Percentiles rank a stretch among this genome's conserved stretches.
phyloP scores from a whole-genome alignment of 768 basidiomycete genomes.

The Podaxis rugospora region DNA sequence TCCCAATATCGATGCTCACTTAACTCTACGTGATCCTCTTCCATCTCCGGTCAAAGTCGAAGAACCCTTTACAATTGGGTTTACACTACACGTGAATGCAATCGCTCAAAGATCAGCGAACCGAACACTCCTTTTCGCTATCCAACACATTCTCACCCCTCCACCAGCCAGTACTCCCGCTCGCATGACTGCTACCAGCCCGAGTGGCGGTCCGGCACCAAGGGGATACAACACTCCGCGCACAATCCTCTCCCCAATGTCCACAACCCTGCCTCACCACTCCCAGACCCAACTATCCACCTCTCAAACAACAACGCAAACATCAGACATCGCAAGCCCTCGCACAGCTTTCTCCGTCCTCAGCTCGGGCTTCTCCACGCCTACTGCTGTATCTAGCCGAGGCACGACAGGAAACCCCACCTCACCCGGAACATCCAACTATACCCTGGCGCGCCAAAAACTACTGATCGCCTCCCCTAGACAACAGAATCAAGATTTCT shows the following conservation, averaged over 20 bases:
- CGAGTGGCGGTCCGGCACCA: background rate
- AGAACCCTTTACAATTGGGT: conserved; percentile 55
- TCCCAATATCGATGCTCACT: conserved; percentile 44
- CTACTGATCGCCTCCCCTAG: conserved; percentile 39
- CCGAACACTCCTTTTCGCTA: conserved; percentile 43
- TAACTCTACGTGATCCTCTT: conserved; percentile 51
- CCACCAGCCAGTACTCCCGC: conserved; percentile 20
- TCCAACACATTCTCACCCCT: conserved; percentile 58
- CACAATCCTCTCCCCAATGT: conserved; percentile 7
- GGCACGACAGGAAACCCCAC: conserved; percentile 22
- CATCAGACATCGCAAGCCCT: conserved; percentile 28
- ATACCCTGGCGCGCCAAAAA: conserved; percentile 48
- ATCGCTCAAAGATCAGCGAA: conserved; percentile 26
- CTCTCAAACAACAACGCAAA: conserved; percentile 13
- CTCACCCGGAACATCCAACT: conserved; percentile 32
- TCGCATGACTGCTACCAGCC: background rate
- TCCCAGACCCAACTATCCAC: background rate
- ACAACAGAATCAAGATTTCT: conserved; percentile 19
- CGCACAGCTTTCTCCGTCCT: conserved; percentile 16
- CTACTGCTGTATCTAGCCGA: conserved; percentile 31
- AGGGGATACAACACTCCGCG: conserved; percentile 6
- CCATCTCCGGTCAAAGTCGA: conserved; percentile 44
- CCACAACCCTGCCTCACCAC: background rate
- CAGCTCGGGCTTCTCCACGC: conserved; percentile 53
- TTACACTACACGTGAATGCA: conserved; percentile 41